These are phyloP conservation scores for Viridothelium virens DNA, from an alignment of 495 filamentous ascomycete species.

Conservation along the genomic window DNA sequence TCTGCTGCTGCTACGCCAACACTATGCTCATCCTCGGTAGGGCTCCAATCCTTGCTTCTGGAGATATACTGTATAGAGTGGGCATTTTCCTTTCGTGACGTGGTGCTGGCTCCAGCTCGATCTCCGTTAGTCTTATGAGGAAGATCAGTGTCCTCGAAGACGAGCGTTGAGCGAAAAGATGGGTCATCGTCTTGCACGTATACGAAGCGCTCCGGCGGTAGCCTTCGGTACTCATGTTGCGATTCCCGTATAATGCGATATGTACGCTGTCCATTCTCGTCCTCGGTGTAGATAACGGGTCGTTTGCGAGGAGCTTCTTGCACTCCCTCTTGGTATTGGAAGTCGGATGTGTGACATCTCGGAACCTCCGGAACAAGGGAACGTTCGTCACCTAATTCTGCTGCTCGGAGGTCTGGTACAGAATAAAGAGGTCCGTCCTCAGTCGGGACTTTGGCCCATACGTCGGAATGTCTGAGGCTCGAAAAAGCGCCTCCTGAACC, in stretches of 20 bases:
- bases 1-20: background rate
- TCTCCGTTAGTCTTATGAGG: background rate
- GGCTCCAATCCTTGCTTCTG: slow-evolving; percentile 1
- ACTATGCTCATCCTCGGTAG: background rate
- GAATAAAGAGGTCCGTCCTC: background rate
- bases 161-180: background rate
- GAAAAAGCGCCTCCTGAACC: background rate
- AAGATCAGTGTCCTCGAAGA: background rate
- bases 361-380: background rate
- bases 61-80: background rate
- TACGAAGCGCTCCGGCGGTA: background rate
- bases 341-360: background rate
- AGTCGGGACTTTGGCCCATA: background rate
- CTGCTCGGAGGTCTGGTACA: background rate
- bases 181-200: background rate
- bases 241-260: background rate
- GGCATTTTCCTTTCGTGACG: background rate
- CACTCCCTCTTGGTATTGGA: background rate
- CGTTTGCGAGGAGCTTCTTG: background rate
- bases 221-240: background rate
- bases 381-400: background rate
- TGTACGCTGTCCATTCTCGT: background rate
- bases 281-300: background rate
- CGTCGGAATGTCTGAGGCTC: background rate
- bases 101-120: background rate